Evolutionary conservation across 139 green algal genomes (phyloP).

Genomic region (Nannochloris sp.): DNA sequence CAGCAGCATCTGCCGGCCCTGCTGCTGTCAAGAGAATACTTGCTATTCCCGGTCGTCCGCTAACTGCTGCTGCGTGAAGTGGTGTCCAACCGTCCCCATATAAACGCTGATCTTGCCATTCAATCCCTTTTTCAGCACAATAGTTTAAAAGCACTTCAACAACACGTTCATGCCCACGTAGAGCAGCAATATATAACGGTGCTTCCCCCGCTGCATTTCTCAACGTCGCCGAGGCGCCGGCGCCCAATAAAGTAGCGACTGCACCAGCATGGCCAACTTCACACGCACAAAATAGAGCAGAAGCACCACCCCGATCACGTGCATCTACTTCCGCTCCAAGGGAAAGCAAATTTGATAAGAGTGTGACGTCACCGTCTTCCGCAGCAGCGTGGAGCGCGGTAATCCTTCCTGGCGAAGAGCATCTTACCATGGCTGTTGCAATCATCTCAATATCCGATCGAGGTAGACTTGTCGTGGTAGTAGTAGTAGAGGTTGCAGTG

Average conservation of each 20-base stretch:
- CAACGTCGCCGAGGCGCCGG: constrained; percentile 30
- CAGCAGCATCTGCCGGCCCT: background rate
- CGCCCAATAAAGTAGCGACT: constrained; percentile 42
- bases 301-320: constrained; percentile 49
- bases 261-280: constrained; percentile 39
- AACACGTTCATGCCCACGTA: constrained; percentile 55
- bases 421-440: constrained; percentile 48
- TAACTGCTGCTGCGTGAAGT: constrained; percentile 78
- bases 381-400: constrained; percentile 68
- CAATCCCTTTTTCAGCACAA: constrained; percentile 29
- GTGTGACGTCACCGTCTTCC: constrained; percentile 22
- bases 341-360: constrained; percentile 37
- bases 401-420: constrained; percentile 38
- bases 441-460: background rate
- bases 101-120: constrained; percentile 52
- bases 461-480: no score
- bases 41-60: constrained; percentile 33
- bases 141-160: constrained; percentile 60
- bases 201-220: constrained; percentile 60
- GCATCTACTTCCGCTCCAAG: constrained; percentile 48
- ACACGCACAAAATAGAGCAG: constrained; percentile 57
- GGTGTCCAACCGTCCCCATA: constrained; percentile 84
- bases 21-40: background rate
- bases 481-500: no score
- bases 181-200: constrained; percentile 81